Evolutionary conservation across 2,329 filamentous ascomycete species (phyloP), one percentile per base, ranked within the genome.

Genomic region (Trichoderma oligosporum): DNA sequence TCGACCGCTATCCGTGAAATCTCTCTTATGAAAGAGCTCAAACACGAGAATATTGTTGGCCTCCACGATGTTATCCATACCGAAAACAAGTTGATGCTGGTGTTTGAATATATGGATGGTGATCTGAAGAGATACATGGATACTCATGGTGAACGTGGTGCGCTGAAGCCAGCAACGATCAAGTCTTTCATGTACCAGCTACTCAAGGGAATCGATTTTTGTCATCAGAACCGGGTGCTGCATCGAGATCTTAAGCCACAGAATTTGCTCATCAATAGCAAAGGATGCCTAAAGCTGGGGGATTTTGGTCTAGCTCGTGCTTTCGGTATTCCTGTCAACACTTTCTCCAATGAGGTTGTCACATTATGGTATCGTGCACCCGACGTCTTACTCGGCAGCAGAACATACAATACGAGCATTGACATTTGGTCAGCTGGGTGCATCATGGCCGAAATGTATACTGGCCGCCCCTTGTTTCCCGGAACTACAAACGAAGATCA

Each of bases 401-500:
- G 94, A 63, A 97, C 94, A 20, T 99, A 99, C 78, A 99, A 96
- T 75, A 99, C 94, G n/a, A 96, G 91, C 75, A 97, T 99, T 72
- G 94, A 99, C 69, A 97, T 99, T 70, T 99, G 94, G 94, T 96
- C 91, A 6, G 94, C 94, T 6, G 94, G 94, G 57, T 99, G 94
- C 73, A 99, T 99, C 78, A 97, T 99, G 94, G 94, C 94, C 8
- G 94, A 99, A 75, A 97, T 99, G 91, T 97, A 95, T 73, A 97
- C 93, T 0, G 94, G 94, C 4, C 84, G 94, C 16, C 94, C 94
- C 0, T 82, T 99, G 6, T 99, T 99, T 76, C 94, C 94, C 0
- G 94, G 94, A 58, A 99, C 94, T 1, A 97, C 94, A 35, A 99
- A 99, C 71, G 94, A 99, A 73, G 94, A 99, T 70, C 94, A 99